Percentiles rank a stretch among this genome's conserved stretches.
phyloP scores from a whole-genome alignment of 164 flowering plant species.

The Umbellularia californica region DNA sequence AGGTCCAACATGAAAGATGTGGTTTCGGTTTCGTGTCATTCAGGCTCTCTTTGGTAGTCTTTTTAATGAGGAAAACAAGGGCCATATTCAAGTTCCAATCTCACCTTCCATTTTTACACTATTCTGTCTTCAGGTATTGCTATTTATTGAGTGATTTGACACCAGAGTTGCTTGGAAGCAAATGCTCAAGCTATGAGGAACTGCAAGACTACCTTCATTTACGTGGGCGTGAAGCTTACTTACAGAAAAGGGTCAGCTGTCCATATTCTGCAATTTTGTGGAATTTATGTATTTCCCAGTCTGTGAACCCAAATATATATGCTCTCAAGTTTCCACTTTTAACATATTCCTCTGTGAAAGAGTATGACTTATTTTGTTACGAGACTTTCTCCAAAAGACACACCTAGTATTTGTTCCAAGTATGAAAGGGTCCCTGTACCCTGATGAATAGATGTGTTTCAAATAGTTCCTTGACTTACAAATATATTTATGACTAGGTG shows the following conservation, averaged over 20 bases:
- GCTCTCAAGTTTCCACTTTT: background rate
- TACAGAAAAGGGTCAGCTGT: slow-evolving; percentile 75
- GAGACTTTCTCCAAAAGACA: too few relatives aligned
- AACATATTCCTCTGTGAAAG: background rate
- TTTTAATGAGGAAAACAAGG: background rate
- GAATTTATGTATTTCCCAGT: background rate
- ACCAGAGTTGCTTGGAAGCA: slow-evolving; percentile 58
- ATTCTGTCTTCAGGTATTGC: slow-evolving; percentile 62
- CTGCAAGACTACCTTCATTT: slow-evolving; percentile 63
- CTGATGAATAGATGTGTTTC: too few relatives aligned
- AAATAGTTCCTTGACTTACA: too few relatives aligned
- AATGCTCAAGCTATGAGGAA: slow-evolving; percentile 68
- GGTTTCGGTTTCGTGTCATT: background rate
- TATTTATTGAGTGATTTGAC: slow-evolving; percentile 84
- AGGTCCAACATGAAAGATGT: background rate
- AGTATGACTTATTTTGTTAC: background rate
- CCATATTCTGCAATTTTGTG: background rate
- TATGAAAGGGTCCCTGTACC: too few relatives aligned
- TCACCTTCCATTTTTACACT: background rate
- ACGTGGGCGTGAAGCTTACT: slow-evolving; percentile 89
- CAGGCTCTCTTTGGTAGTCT: background rate
- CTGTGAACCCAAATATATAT: background rate
- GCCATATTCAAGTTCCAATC: background rate
- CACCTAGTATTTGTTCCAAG: too few relatives aligned
- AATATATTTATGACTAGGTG: too few relatives aligned